These are phyloP conservation scores for Thinopyrum elongatum DNA, from an alignment of 176 grass and related monocot species.

Conservation along the genomic window DNA sequence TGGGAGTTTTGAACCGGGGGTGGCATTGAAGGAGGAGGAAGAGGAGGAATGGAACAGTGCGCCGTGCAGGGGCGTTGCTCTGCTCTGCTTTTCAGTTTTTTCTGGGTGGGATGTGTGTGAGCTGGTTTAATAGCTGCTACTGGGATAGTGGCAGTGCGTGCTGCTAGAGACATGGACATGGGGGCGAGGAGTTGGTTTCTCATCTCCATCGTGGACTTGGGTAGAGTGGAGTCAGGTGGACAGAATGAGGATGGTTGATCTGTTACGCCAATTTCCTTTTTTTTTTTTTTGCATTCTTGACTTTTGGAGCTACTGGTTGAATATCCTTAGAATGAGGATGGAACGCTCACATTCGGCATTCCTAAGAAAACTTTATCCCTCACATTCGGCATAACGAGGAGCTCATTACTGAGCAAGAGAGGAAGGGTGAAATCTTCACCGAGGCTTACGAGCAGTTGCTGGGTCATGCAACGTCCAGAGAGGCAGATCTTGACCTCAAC, in stretches of 20 bases:
- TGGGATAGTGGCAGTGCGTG: neutral
- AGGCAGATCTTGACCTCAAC: no score
- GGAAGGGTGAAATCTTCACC: no score
- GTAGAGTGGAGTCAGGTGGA: neutral
- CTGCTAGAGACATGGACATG: slow-evolving; percentile 21
- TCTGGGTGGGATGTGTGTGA: neutral
- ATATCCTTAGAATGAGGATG: no score
- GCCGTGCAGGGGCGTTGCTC: neutral
- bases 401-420: no score
- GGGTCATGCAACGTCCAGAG: no score
- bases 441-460: no score
- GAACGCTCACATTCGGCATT: no score
- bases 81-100: neutral
- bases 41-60: slow-evolving; percentile 17
- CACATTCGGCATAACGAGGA: no score
- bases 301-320: no score
- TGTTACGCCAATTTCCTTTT: neutral
- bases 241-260: slow-evolving; percentile 23
- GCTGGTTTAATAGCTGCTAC: slow-evolving; percentile 33
- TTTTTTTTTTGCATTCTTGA: neutral
- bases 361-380: no score
- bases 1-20: neutral
- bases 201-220: neutral
- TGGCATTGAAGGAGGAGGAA: neutral
- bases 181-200: slow-evolving; percentile 25